Conservation (phyloP, 1,284 basidiomycete species). For the Rhizoctonia solani region DNA sequence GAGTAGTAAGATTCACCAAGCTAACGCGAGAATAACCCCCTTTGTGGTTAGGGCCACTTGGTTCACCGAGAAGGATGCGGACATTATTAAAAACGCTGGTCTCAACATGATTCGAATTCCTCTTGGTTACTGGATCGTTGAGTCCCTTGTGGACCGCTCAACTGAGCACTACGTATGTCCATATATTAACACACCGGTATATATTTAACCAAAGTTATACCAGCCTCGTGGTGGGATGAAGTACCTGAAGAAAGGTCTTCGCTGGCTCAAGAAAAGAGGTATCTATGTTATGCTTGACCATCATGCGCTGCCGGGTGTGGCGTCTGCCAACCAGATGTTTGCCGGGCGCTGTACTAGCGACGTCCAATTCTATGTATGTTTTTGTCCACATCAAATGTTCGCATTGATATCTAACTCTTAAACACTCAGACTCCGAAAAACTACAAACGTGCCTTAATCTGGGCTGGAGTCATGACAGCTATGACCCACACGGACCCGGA, state of each 20-base stretch:
- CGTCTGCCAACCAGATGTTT: slow-evolving; percentile 46
- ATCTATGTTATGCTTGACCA: slow-evolving; percentile 73
- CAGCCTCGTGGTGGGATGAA: slow-evolving; percentile 23
- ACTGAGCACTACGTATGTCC: slow-evolving; percentile 63
- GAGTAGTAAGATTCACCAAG: slow-evolving; percentile 39
- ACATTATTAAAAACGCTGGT: slow-evolving; percentile 54
- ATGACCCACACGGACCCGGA: slow-evolving; percentile 68
- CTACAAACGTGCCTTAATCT: slow-evolving; percentile 72
- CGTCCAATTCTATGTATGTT: slow-evolving; percentile 70
- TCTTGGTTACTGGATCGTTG: slow-evolving; percentile 80
- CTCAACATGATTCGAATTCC: slow-evolving; percentile 80
- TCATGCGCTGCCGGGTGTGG: slow-evolving; percentile 75
- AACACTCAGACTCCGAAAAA: slow-evolving; percentile 68
- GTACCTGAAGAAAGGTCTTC: slow-evolving; percentile 7
- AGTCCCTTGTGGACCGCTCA: slow-evolving; percentile 63
- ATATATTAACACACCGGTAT: no score
- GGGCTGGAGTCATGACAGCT: slow-evolving; percentile 76
- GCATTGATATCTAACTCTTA: background rate
- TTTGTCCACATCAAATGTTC: slow-evolving; percentile 16
- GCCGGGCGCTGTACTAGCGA: slow-evolving; percentile 61
- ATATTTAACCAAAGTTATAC: background rate
- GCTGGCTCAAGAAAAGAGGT: slow-evolving; percentile 56
- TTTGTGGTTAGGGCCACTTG: slow-evolving; percentile 59
- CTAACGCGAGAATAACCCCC: background rate
- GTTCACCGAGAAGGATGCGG: slow-evolving; percentile 68